Percentiles rank a stretch among this genome's conserved stretches.
These are phyloP conservation scores for Protostelium mycophagum DNA, from an alignment of 78 protist species.

Conservation along the genomic window DNA sequence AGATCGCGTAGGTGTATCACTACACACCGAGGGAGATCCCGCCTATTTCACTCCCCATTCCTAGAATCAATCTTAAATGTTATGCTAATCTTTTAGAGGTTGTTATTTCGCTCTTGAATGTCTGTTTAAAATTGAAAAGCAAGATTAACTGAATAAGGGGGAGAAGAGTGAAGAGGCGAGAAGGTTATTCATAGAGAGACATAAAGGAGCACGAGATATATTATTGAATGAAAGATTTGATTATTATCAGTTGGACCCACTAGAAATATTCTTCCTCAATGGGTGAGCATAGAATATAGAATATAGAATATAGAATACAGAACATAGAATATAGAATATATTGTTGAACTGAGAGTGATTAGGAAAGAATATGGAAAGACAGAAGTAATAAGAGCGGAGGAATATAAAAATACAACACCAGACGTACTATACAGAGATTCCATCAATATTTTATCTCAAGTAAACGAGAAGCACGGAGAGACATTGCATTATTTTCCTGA, in stretches of 20 bases:
- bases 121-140: not conserved
- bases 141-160: not conserved
- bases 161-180: not conserved
- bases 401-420: not conserved
- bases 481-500: not conserved
- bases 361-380: not conserved
- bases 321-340: not conserved
- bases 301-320: not conserved
- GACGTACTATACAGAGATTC: not conserved
- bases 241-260: not conserved
- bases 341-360: too few species aligned
- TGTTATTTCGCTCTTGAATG: not conserved
- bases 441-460: not conserved
- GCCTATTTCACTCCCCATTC: not conserved
- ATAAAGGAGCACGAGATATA: not conserved
- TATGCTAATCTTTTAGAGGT: not conserved
- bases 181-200: not conserved
- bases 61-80: not conserved
- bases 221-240: not conserved
- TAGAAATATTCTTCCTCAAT: not conserved
- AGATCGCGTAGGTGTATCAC: not conserved
- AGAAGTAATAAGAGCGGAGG: not conserved
- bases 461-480: not conserved
- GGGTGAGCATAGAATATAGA: not conserved
- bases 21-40: not conserved